Evolutionary conservation across 2,329 filamentous ascomycete species (phyloP), one percentile per base, ranked within the genome.

Genomic region (Calycina marina): DNA sequence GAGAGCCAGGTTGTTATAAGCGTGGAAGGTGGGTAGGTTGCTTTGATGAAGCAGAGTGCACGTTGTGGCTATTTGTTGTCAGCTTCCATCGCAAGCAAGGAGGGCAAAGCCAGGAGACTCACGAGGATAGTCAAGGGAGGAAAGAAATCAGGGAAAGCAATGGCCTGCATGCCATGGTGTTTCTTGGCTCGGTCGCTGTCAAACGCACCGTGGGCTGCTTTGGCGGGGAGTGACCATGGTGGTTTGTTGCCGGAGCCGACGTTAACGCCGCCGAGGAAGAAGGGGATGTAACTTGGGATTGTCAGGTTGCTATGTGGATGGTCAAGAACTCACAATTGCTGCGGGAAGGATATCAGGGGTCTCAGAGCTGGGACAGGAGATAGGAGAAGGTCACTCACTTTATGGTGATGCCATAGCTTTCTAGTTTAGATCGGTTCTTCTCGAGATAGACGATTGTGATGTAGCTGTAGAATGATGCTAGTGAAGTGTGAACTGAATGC

Each of bases 201-300:
- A 36, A 58, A 65, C 15, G 45, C 45, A 30, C 65, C 59, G 47
- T 83, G 76, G 1, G 48, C 52, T 14, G 67, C 73, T 59, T 86
- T 86, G 26, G 70, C 72, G 2, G 73, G 69, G 17, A 81, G 60
- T 0, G 62, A 62, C 77, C 78, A 85, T 1, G 82, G 81, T 0
- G 81, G 80, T 42, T 71, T 71, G 53, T 90, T 88, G 30, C 77
- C 77, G 71, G 42, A 16, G 14, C 30, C 30, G 12, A 61, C 58
- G 48, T 75, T 79, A 48, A 82, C 69, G 28, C 65, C 77, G 15
- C 72, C 74, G 10, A 88, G 62, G 48, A 86, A 76, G 31, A 85
- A 63, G 10, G 82, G 82, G 41, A 78, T 65, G 44, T 80, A 69
- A 31, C 77, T n/a, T 82, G 14, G 20, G 8, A 9, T 22, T 9